A percentile compares a stretch with the other conserved stretches of the same genome.
phyloP scores from a whole-genome alignment of 2,329 filamentous ascomycete genomes.

The Myriangium duriaei region DNA sequence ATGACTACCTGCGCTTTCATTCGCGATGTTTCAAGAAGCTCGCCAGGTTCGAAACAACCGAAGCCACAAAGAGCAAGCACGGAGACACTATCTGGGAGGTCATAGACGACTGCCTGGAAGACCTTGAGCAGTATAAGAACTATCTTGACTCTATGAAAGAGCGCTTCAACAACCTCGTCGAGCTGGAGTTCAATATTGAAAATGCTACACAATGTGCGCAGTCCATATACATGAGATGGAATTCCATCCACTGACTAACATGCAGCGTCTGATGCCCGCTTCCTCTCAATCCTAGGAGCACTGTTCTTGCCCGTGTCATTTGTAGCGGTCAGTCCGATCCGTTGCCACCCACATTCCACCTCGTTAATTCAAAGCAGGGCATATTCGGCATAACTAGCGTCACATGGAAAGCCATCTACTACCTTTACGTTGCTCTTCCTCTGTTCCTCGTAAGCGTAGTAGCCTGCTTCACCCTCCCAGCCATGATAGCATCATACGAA shows the following conservation, averaged over 20 bases:
- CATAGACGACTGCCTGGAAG: slow-evolving; percentile 25
- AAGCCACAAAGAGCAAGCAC: slow-evolving; percentile 19
- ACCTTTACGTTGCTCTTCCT: slow-evolving; percentile 23
- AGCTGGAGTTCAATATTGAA: slow-evolving; percentile 28
- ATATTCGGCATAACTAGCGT: slow-evolving; percentile 25
- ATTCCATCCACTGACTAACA: background rate
- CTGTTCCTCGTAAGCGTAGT: slow-evolving; percentile 18
- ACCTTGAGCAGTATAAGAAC: slow-evolving; percentile 24
- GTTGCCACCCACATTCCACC: too few relatives aligned
- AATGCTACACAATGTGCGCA: slow-evolving; percentile 20
- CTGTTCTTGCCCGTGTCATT: slow-evolving; percentile 25
- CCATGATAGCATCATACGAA: slow-evolving; percentile 3
- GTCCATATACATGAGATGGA: background rate
- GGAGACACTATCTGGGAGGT: slow-evolving; percentile 23
- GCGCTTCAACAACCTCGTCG: slow-evolving; percentile 27
- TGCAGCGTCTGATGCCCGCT: slow-evolving; percentile 20
- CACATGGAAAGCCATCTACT: slow-evolving; percentile 21
- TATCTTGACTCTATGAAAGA: slow-evolving; percentile 24
- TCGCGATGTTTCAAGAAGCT: slow-evolving; percentile 23
- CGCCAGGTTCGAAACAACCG: slow-evolving; percentile 20
- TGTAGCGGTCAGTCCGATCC: slow-evolving; percentile 15
- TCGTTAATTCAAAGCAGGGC: slow-evolving; percentile 10
- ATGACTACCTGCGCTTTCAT: slow-evolving; percentile 25
- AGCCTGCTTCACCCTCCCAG: slow-evolving; percentile 15
- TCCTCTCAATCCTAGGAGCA: slow-evolving; percentile 23